Conservation (phyloP, 371 early-diverging fungal genomes). For the Mucor lusitanicus region DNA sequence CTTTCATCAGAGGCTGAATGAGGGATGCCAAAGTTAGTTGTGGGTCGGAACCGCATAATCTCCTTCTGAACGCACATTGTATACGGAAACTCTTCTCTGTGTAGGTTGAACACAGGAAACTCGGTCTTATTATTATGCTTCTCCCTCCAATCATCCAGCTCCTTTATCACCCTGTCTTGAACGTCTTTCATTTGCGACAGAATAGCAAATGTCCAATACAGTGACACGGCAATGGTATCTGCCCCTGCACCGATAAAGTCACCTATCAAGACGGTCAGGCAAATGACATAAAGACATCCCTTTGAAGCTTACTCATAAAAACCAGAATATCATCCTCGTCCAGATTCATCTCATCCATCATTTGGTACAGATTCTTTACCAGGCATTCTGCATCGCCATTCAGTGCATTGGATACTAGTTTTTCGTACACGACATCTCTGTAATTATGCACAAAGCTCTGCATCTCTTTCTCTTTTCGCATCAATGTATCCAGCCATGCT, state of each 20-base stretch:
- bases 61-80: slow-evolving; percentile 16
- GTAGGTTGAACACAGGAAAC: slow-evolving; percentile 21
- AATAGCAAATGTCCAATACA: slow-evolving; percentile 21
- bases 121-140: neutral
- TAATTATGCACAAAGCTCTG: neutral
- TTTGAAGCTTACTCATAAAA: slow-evolving; percentile 6
- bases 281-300: neutral
- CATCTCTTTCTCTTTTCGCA: slow-evolving; percentile 2
- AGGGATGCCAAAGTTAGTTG: slow-evolving; percentile 12
- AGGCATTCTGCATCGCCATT: slow-evolving; percentile 17
- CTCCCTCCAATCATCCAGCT: slow-evolving; percentile 10
- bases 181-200: slow-evolving; percentile 13
- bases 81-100: slow-evolving; percentile 12
- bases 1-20: slow-evolving; percentile 11
- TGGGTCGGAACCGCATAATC: slow-evolving; percentile 16
- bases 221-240: slow-evolving; percentile 16
- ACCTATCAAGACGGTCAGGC: slow-evolving; percentile 16
- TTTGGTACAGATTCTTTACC: slow-evolving; percentile 15
- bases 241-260: slow-evolving; percentile 22
- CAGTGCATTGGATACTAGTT: slow-evolving; percentile 7
- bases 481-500: neutral
- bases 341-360: slow-evolving; percentile 21
- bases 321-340: slow-evolving; percentile 14
- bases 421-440: neutral
- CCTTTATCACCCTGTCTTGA: slow-evolving; percentile 10